phyloP scores from a whole-genome alignment of 345 rosid genomes.

The Lepidium africanum region DNA sequence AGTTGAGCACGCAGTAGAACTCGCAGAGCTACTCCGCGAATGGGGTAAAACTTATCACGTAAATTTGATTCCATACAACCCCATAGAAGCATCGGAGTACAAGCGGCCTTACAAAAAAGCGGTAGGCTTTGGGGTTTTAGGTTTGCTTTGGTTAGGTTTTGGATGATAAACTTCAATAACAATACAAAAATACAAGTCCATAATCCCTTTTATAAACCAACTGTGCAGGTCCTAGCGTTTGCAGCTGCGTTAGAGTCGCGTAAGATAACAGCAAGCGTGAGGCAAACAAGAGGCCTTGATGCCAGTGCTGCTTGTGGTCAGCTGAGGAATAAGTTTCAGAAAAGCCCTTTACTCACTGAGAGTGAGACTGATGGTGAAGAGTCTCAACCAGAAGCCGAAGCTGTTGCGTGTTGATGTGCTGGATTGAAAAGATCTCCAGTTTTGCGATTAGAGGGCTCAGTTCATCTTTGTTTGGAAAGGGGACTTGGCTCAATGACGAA shows the following conservation, averaged over 20 bases:
- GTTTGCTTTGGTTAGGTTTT: neutral
- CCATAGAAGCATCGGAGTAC: slow-evolving; percentile 82
- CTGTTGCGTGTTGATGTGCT: slow-evolving; percentile 35
- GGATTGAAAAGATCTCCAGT: neutral
- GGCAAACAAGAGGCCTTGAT: slow-evolving; percentile 87
- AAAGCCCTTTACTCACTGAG: slow-evolving; percentile 49
- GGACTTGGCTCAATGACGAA: neutral
- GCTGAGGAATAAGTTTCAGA: slow-evolving; percentile 89
- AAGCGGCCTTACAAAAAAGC: slow-evolving; percentile 70
- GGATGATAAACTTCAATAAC: neutral
- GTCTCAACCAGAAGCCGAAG: slow-evolving; percentile 37
- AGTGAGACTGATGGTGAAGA: slow-evolving; percentile 32
- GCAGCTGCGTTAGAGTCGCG: slow-evolving; percentile 61
- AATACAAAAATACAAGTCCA: neutral
- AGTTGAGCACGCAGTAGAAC: slow-evolving; percentile 70
- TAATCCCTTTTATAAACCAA: neutral
- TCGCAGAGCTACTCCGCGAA: slow-evolving; percentile 68
- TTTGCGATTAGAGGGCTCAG: neutral
- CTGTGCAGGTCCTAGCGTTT: slow-evolving; percentile 60
- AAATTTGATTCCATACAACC: slow-evolving; percentile 90
- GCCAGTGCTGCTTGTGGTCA: slow-evolving; percentile 99
- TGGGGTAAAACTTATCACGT: slow-evolving; percentile 87
- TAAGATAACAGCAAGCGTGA: slow-evolving; percentile 66
- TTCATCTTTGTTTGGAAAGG: neutral
- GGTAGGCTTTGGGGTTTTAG: slow-evolving; percentile 18